Percentiles rank a stretch among this genome's conserved stretches.
Evolutionary conservation across 192 early-diverging fungal species (phyloP).

Genomic region (Kappamyces sp.): DNA sequence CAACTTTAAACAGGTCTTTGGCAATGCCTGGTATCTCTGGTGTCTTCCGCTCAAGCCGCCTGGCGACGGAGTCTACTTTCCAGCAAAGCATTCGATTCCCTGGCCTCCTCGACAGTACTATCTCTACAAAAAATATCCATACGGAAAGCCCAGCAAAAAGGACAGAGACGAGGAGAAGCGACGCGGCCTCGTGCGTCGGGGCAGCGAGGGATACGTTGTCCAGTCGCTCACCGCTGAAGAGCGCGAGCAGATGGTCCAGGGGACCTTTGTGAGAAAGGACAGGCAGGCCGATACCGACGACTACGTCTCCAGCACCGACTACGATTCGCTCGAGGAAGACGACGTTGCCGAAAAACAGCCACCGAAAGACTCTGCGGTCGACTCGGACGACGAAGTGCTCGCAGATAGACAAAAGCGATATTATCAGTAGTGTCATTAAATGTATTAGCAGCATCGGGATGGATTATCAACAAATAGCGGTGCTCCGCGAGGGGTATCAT

Average conservation of each 20-base stretch:
- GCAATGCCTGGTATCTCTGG: conserved; percentile 60
- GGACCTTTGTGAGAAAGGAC: conserved; percentile 13
- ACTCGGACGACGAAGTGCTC: too few relatives aligned
- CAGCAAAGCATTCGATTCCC: conserved; percentile 34
- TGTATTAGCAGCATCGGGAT: too few relatives aligned
- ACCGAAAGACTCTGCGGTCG: too few relatives aligned
- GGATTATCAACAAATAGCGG: too few relatives aligned
- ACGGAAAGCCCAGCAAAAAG: conserved; percentile 17
- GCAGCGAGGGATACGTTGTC: conserved; percentile 50
- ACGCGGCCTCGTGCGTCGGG: conserved; percentile 29
- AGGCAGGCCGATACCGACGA: conserved; percentile 4
- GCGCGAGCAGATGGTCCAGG: conserved; percentile 26
- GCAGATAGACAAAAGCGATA: too few relatives aligned
- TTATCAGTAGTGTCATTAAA: too few relatives aligned
- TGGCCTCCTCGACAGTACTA: conserved; percentile 76
- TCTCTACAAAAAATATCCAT: conserved; percentile 27
- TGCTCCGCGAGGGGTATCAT: too few relatives aligned
- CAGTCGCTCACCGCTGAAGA: conserved; percentile 30
- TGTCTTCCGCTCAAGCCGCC: conserved; percentile 55
- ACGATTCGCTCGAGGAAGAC: conserved; percentile 10
- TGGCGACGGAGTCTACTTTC: conserved; percentile 69
- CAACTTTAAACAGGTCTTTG: conserved; percentile 75
- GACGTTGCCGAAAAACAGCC: not conserved
- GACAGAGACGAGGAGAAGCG: conserved; percentile 3
- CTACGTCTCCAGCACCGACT: conserved; percentile 10